Conservation (phyloP, 202 grass and related monocot species). For the Schoenoplectus triqueter region DNA sequence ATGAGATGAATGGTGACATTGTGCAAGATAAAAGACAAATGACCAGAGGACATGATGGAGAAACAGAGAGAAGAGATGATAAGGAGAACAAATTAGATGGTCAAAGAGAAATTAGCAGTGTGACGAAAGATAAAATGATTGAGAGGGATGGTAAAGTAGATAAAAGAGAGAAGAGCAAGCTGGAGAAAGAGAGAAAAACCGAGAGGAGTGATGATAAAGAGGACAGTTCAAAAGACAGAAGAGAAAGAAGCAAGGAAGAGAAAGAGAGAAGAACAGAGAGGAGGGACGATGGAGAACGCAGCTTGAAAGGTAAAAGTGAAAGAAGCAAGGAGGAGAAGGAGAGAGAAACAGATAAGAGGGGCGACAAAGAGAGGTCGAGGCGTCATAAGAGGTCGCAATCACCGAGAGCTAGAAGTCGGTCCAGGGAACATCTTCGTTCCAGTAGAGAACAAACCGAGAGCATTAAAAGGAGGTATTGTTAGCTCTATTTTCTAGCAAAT, state of each 20-base stretch:
- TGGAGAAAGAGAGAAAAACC: constrained; percentile 50
- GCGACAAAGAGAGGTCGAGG: constrained; percentile 37
- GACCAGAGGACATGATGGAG: constrained; percentile 30
- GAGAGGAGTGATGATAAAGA: constrained; percentile 53
- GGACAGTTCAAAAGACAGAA: constrained; percentile 52
- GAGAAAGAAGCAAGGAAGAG: constrained; percentile 67
- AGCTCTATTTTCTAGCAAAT: background rate
- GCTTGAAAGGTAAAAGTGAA: constrained; percentile 57
- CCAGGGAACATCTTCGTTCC: constrained; percentile 51
- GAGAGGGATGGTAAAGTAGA: constrained; percentile 53
- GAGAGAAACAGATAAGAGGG: constrained; percentile 46
- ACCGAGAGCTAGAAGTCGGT: constrained; percentile 57
- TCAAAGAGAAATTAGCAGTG: constrained; percentile 42
- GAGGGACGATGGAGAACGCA: constrained; percentile 55
- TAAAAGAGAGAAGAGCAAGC: constrained; percentile 59
- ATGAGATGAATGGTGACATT: constrained; percentile 33
- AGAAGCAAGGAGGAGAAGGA: constrained; percentile 57
- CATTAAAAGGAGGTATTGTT: constrained; percentile 61
- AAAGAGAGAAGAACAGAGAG: constrained; percentile 49
- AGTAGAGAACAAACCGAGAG: constrained; percentile 74
- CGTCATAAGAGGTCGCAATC: constrained; percentile 63
- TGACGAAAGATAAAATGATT: constrained; percentile 49
- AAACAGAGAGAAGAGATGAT: constrained; percentile 37
- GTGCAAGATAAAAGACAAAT: constrained; percentile 5
- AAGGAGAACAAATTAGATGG: constrained; percentile 45